A percentile compares a stretch with the other conserved stretches of the same genome.
Conservation (phyloP, 164 flowering plant species). For the Annona cherimola region DNA sequence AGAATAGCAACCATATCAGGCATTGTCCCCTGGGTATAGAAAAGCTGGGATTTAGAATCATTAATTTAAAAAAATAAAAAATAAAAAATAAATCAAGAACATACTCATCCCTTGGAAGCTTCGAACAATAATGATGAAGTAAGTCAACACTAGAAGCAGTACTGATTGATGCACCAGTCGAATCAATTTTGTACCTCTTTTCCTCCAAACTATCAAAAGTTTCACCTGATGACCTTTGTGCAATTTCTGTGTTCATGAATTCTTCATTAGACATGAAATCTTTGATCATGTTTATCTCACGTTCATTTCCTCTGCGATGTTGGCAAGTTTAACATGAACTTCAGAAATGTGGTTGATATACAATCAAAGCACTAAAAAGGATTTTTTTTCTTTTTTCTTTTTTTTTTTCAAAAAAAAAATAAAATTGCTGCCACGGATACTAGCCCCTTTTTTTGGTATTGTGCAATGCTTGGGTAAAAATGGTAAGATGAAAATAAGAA, state of each 20-base stretch:
- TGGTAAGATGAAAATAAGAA: neutral
- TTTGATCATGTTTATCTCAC: constrained; percentile 50
- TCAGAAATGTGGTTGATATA: neutral
- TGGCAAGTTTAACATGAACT: constrained; percentile 6
- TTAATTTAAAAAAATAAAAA: constrained; percentile 3
- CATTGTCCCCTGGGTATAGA: neutral
- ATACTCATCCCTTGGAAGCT: constrained; percentile 90
- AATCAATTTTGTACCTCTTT: constrained; percentile 49
- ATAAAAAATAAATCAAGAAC: constrained; percentile 16
- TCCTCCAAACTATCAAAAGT: constrained; percentile 36
- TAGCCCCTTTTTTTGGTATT: no score
- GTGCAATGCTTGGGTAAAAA: neutral
- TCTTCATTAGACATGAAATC: constrained; percentile 50
- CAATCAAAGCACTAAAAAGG: neutral
- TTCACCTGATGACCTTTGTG: constrained; percentile 46
- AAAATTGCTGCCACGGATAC: neutral
- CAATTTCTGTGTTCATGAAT: constrained; percentile 72
- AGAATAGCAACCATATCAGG: neutral
- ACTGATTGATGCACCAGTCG: constrained; percentile 77
- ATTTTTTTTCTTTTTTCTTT: no score
- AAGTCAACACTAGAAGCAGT: constrained; percentile 60
- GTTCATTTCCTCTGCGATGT: constrained; percentile 54
- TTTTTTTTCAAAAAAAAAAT: no score
- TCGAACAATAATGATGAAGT: constrained; percentile 81
- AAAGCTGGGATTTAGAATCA: neutral